These are phyloP conservation scores for Phlebiopsis flavidoalba DNA, from an alignment of 768 basidiomycete genomes.

Conservation along the genomic window DNA sequence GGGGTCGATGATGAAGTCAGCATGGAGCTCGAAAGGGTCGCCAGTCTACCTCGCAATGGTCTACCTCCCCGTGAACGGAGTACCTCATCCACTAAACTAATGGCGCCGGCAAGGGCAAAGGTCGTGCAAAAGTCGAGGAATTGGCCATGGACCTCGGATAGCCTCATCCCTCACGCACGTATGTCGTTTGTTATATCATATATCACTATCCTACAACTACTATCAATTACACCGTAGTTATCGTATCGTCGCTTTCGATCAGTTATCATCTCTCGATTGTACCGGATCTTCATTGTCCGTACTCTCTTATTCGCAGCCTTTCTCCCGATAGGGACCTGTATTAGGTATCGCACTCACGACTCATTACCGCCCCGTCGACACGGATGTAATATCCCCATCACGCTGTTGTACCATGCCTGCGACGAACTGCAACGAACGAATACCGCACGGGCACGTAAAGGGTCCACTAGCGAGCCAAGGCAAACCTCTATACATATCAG, in stretches of 20 bases:
- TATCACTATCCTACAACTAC: conserved; percentile 3
- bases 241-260: not conserved
- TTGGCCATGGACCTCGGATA: conserved; percentile 10
- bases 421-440: no score
- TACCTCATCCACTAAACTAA: not conserved
- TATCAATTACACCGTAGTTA: not conserved
- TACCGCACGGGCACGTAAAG: no score
- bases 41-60: conserved; percentile 8
- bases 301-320: not conserved
- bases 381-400: not conserved
- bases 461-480: not conserved
- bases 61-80: not conserved
- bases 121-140: conserved; percentile 1
- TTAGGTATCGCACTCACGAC: not conserved
- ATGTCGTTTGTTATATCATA: not conserved
- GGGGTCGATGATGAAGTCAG: conserved; percentile 66
- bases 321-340: not conserved
- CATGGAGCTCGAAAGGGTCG: conserved; percentile 26
- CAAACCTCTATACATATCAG: not conserved
- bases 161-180: not conserved
- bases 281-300: not conserved
- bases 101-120: conserved; percentile 4
- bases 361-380: not conserved
- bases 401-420: not conserved
- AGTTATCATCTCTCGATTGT: not conserved